Percentiles rank a stretch among this genome's conserved stretches.
These are phyloP conservation scores for Achlya hypogyna DNA, from an alignment of 352 stramenopile genomes.

Conservation along the genomic window DNA sequence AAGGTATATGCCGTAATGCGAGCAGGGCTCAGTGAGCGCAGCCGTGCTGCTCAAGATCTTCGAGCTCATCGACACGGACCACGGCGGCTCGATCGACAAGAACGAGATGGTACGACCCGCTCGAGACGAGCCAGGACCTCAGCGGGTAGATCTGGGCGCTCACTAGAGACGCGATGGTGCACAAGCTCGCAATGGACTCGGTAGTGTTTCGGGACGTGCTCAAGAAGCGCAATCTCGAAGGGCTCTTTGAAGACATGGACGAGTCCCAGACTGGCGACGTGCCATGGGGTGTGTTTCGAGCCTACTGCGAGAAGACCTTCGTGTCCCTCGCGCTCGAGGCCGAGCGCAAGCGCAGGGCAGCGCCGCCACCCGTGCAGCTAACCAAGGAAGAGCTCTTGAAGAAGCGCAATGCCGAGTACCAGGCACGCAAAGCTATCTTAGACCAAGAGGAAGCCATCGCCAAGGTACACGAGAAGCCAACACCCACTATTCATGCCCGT, in stretches of 20 bases:
- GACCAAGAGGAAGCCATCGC: slow-evolving; percentile 19
- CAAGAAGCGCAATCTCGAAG: slow-evolving; percentile 39
- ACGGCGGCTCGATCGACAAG: slow-evolving; percentile 52
- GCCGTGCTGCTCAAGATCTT: slow-evolving; percentile 39
- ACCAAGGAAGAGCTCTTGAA: slow-evolving; percentile 17
- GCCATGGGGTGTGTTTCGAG: slow-evolving; percentile 43
- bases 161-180: slow-evolving; percentile 46
- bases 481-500: slow-evolving; percentile 28
- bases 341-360: slow-evolving; percentile 9
- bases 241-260: slow-evolving; percentile 26
- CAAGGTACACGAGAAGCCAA: slow-evolving; percentile 1
- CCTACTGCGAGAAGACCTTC: slow-evolving; percentile 40
- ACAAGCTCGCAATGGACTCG: slow-evolving; percentile 36
- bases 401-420: slow-evolving; percentile 11
- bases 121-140: not conserved
- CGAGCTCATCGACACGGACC: slow-evolving; percentile 50
- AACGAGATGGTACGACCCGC: slow-evolving; percentile 30
- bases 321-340: slow-evolving; percentile 28
- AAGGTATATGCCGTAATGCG: no score
- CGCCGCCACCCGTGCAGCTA: no score
- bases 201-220: slow-evolving; percentile 37
- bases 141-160: slow-evolving; percentile 35
- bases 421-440: slow-evolving; percentile 12
- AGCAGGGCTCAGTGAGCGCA: no score
- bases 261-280: slow-evolving; percentile 30